phyloP scores from a whole-genome alignment of 345 rosid genomes.

The Moringa oleifera region DNA sequence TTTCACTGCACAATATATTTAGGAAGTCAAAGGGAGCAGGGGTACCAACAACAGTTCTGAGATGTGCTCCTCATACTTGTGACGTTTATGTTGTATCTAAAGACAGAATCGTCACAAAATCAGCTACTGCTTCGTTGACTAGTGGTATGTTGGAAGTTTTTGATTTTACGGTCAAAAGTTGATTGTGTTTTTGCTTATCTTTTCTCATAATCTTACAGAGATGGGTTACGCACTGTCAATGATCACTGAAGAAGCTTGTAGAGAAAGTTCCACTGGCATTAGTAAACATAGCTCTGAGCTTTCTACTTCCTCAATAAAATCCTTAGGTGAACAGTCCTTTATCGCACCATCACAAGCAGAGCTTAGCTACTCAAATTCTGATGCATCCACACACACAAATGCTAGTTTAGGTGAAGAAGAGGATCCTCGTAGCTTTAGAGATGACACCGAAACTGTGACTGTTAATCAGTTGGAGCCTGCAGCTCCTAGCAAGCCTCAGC shows the following conservation, averaged over 20 bases:
- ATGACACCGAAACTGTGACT: constrained; percentile 9
- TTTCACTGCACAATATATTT: constrained; percentile 5
- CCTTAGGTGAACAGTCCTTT: constrained; percentile 19
- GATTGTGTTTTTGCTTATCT: constrained; percentile 1
- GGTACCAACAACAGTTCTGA: constrained; percentile 45
- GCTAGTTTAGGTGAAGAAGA: constrained; percentile 14
- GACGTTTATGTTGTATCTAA: constrained; percentile 47
- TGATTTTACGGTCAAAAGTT: background rate
- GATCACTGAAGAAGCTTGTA: constrained; percentile 14
- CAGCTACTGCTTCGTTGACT: constrained; percentile 25
- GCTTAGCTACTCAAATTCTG: constrained; percentile 17
- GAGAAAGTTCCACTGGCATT: constrained; percentile 24
- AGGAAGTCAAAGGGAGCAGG: constrained; percentile 55
- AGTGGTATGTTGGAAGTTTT: constrained; percentile 25
- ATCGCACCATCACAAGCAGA: constrained; percentile 23
- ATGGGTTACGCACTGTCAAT: constrained; percentile 8
- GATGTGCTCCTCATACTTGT: constrained; percentile 45
- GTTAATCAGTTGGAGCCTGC: constrained; percentile 3
- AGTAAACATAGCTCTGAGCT: constrained; percentile 6
- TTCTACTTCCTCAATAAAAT: background rate
- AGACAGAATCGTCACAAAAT: constrained; percentile 39
- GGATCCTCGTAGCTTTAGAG: constrained; percentile 2
- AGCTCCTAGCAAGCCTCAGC: constrained; percentile 24
- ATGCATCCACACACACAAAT: constrained; percentile 11
- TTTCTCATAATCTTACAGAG: constrained; percentile 19